Conservation (phyloP, 768 basidiomycete genomes). For the Cantharellus anzutake region DNA sequence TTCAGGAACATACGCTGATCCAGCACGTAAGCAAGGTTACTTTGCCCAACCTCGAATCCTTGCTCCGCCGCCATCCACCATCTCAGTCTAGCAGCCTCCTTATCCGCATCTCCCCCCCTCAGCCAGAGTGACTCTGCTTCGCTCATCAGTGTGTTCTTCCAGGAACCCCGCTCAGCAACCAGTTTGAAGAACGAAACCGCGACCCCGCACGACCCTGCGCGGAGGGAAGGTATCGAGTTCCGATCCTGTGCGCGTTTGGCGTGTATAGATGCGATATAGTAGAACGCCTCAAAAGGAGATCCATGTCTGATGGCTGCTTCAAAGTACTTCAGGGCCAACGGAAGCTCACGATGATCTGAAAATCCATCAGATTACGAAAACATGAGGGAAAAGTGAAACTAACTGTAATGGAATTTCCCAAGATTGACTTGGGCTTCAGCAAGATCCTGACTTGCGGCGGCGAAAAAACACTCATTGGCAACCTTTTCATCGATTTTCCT, state of each 20-base stretch:
- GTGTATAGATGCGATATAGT: slow-evolving; percentile 77
- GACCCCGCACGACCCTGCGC: slow-evolving; percentile 57
- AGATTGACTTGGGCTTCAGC: slow-evolving; percentile 86
- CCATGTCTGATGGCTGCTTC: slow-evolving; percentile 74
- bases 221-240: slow-evolving; percentile 14
- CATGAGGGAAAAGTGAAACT: neutral
- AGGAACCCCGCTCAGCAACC: slow-evolving; percentile 76
- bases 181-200: slow-evolving; percentile 89
- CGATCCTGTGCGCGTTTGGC: slow-evolving; percentile 29
- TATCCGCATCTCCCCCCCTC: slow-evolving; percentile 42
- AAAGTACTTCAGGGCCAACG: slow-evolving; percentile 50
- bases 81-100: slow-evolving; percentile 56
- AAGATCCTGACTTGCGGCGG: slow-evolving; percentile 72
- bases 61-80: slow-evolving; percentile 94
- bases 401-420: slow-evolving; percentile 60
- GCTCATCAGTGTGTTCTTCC: slow-evolving; percentile 60
- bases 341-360: slow-evolving; percentile 49
- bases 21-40: slow-evolving; percentile 79
- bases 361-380: neutral
- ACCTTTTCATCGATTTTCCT: slow-evolving; percentile 44
- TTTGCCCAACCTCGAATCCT: slow-evolving; percentile 84
- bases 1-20: slow-evolving; percentile 52
- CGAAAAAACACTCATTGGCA: slow-evolving; percentile 46
- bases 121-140: slow-evolving; percentile 64
- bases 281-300: slow-evolving; percentile 87